Conservation (phyloP, 2,329 filamentous ascomycete species). For the Fragosphaeria purpurea region DNA sequence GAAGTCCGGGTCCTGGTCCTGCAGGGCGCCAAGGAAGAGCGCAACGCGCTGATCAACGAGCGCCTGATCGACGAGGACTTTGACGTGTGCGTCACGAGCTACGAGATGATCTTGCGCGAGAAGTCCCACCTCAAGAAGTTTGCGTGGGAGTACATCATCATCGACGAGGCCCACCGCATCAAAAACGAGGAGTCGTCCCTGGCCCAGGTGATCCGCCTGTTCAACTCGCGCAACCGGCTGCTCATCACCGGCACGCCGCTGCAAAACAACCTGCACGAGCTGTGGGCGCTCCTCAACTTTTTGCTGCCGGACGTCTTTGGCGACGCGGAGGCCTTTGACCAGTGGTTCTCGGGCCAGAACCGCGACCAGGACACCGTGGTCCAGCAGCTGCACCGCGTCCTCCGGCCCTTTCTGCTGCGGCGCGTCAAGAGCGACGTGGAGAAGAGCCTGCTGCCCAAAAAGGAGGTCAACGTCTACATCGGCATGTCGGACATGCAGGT, state of each 20-base stretch:
- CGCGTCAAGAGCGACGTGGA: constrained; percentile 97
- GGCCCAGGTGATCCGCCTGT: constrained; percentile 90
- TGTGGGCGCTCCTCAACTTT: constrained; percentile 97
- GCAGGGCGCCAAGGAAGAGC: constrained; percentile 91
- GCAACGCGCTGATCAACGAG: constrained; percentile 77
- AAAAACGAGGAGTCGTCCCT: constrained; percentile 98
- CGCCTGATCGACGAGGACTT: constrained; percentile 91
- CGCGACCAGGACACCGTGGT: constrained; percentile 92
- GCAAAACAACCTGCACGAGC: constrained; percentile 95
- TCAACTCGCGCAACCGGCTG: constrained; percentile 88
- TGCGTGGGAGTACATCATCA: constrained; percentile 99
- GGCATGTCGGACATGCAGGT: constrained; percentile 99
- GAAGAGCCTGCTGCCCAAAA: constrained; percentile 94
- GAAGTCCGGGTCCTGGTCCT: constrained; percentile 90
- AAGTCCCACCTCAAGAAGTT: constrained; percentile 95
- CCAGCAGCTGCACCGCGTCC: constrained; percentile 84
- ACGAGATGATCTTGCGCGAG: constrained; percentile 96
- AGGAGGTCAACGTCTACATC: constrained; percentile 92
- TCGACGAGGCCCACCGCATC: constrained; percentile 95
- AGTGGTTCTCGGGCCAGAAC: constrained; percentile 91
- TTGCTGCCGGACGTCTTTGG: constrained; percentile 96
- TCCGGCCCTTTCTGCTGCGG: constrained; percentile 86
- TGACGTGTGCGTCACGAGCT: constrained; percentile 95
- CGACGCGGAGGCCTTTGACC: constrained; percentile 90
- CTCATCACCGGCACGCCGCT: constrained; percentile 94